phyloP scores from a whole-genome alignment of 1,139 yeast species.

The Candida sanyaensis region DNA sequence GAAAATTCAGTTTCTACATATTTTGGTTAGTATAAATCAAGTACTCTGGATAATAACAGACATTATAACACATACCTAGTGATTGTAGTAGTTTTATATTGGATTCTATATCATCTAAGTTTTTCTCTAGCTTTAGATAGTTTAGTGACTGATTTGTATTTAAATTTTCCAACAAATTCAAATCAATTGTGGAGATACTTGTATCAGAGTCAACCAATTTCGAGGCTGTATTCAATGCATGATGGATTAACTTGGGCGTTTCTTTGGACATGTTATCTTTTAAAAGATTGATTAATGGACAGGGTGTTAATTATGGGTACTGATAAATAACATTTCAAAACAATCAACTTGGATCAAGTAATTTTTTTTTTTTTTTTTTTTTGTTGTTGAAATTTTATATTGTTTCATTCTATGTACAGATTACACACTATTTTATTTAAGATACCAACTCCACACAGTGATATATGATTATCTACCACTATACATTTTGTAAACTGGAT shows the following conservation, averaged over 20 bases:
- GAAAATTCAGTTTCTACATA: conserved; percentile 32
- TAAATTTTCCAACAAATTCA: conserved; percentile 53
- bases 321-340: too few species aligned
- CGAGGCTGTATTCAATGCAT: conserved; percentile 31
- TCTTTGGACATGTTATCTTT: conserved; percentile 25
- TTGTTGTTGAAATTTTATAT: neutral
- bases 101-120: conserved; percentile 38
- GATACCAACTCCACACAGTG: neutral
- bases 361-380: too few species aligned
- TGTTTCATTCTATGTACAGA: conserved; percentile 10
- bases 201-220: conserved; percentile 54
- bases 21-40: conserved; percentile 8
- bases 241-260: conserved; percentile 30
- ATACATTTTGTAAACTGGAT: conserved; percentile 51
- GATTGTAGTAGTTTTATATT: conserved; percentile 31
- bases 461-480: conserved; percentile 49
- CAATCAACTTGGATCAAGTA: neutral
- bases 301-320: neutral
- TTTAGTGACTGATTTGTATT: conserved; percentile 61
- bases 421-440: conserved; percentile 1
- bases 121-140: conserved; percentile 55
- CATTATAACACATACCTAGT: conserved; percentile 30
- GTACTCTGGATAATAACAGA: neutral
- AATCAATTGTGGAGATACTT: conserved; percentile 51
- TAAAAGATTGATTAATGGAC: neutral